A percentile compares a stretch with the other conserved stretches of the same genome.
These are phyloP conservation scores for Saccharum spontaneum DNA, from an alignment of 176 grass and related monocot species.

Conservation along the genomic window DNA sequence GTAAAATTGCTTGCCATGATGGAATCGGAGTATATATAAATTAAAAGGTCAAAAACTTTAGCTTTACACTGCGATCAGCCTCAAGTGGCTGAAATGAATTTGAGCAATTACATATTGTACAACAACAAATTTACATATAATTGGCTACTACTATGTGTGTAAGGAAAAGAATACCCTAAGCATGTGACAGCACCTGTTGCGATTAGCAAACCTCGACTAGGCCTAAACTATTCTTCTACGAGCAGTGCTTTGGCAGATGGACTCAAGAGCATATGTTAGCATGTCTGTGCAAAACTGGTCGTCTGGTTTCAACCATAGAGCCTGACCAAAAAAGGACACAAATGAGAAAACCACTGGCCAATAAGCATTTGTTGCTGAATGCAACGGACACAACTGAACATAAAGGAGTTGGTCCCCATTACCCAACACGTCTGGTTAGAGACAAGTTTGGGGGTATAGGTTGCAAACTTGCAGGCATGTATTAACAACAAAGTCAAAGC, in stretches of 20 bases:
- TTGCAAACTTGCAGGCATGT: slow-evolving; percentile 2
- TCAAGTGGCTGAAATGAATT: slow-evolving; percentile 2
- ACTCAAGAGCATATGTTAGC: slow-evolving; percentile 72
- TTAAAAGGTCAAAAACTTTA: neutral
- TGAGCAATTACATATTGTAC: slow-evolving; percentile 42
- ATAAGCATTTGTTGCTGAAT: slow-evolving; percentile 8
- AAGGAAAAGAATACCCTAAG: neutral
- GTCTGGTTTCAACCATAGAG: slow-evolving; percentile 91
- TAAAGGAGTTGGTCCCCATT: neutral
- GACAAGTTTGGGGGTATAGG: neutral
- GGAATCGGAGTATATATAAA: neutral
- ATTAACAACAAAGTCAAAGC: neutral
- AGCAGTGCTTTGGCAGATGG: slow-evolving; percentile 34
- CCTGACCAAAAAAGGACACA: slow-evolving; percentile 46
- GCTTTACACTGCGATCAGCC: neutral
- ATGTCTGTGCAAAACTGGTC: slow-evolving; percentile 92
- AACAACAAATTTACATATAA: slow-evolving; percentile 39
- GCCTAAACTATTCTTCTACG: slow-evolving; percentile 45
- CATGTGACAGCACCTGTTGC: slow-evolving; percentile 26
- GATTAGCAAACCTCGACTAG: slow-evolving; percentile 1
- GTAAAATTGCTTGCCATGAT: neutral
- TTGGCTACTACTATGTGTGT: slow-evolving; percentile 11
- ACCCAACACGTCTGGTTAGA: slow-evolving; percentile 2
- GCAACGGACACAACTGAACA: neutral
- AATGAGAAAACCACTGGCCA: neutral